A percentile compares a stretch with the other conserved stretches of the same genome.
Conservation (phyloP, 306 rosid species). For the Inga leiocalycina region DNA sequence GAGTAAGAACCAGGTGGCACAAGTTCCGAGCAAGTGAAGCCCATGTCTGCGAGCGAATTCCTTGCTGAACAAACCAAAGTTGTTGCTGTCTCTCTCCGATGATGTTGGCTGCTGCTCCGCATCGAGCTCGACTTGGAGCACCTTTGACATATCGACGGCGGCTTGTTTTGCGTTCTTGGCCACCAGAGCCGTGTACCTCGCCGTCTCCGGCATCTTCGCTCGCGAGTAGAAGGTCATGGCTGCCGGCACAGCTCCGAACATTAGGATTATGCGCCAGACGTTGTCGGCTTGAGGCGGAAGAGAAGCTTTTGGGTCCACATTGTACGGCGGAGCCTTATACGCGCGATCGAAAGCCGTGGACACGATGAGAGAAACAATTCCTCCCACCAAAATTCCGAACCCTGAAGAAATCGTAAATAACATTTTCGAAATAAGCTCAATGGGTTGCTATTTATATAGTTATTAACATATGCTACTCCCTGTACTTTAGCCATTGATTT, state of each 20-base stretch:
- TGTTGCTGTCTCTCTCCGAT: background rate
- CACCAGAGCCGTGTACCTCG: constrained; percentile 48
- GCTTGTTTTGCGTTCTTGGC: constrained; percentile 43
- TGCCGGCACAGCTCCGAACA: constrained; percentile 46
- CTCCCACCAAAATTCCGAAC: constrained; percentile 46
- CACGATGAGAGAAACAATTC: constrained; percentile 36
- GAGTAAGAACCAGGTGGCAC: constrained; percentile 46
- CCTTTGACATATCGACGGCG: constrained; percentile 44
- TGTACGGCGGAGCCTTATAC: constrained; percentile 20
- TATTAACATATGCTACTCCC: too few species aligned
- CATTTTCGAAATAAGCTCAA: background rate
- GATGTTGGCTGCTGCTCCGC: background rate
- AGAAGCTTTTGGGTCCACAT: background rate
- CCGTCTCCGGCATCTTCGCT: constrained; percentile 46
- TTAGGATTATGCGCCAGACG: constrained; percentile 51
- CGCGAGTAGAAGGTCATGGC: constrained; percentile 38
- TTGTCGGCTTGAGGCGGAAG: constrained; percentile 38
- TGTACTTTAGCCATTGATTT: too few species aligned
- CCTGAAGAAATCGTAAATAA: background rate
- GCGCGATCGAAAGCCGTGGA: constrained; percentile 3
- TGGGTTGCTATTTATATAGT: too few species aligned
- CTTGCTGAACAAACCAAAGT: constrained; percentile 37
- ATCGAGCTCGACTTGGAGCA: constrained; percentile 26
- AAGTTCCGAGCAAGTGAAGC: constrained; percentile 40
- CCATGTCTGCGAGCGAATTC: constrained; percentile 40